Evolutionary conservation across 352 stramenopile species (phyloP).

Genomic region (Pseudoperonospora humuli): DNA sequence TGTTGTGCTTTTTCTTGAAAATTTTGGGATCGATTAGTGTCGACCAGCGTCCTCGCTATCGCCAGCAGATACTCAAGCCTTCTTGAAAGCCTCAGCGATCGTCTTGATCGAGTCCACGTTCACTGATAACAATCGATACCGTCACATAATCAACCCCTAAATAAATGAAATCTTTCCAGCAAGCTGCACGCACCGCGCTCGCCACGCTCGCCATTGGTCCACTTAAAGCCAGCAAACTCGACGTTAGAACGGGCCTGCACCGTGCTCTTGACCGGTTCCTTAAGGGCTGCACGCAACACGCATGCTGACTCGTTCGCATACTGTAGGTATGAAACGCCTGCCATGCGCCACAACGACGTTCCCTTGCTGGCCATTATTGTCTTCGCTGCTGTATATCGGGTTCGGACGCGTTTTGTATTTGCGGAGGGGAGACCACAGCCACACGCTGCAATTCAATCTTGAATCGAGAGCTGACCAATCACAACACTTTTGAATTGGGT

Average conservation of each 20-base stretch:
- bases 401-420: not conserved
- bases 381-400: conserved; percentile 1
- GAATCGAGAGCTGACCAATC: not conserved
- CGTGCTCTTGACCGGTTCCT: conserved; percentile 86
- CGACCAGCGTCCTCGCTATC: conserved; percentile 8
- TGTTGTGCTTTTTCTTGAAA: conserved; percentile 10
- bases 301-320: conserved; percentile 82
- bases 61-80: conserved; percentile 34
- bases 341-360: conserved; percentile 83
- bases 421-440: not conserved
- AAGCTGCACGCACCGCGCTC: conserved; percentile 43
- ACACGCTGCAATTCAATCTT: not conserved
- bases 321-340: conserved; percentile 82
- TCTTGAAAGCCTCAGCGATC: conserved; percentile 70
- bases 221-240: conserved; percentile 84
- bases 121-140: no score
- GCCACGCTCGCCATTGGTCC: conserved; percentile 72
- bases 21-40: conserved; percentile 1
- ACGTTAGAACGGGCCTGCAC: conserved; percentile 60
- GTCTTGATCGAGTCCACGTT: conserved; percentile 80
- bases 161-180: not conserved
- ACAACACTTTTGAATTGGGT: no score
- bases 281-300: conserved; percentile 65
- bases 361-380: conserved; percentile 61
- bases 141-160: not conserved